These are phyloP conservation scores for Stemphylium lycopersici DNA, from an alignment of 2,329 filamentous ascomycete genomes.

Conservation along the genomic window DNA sequence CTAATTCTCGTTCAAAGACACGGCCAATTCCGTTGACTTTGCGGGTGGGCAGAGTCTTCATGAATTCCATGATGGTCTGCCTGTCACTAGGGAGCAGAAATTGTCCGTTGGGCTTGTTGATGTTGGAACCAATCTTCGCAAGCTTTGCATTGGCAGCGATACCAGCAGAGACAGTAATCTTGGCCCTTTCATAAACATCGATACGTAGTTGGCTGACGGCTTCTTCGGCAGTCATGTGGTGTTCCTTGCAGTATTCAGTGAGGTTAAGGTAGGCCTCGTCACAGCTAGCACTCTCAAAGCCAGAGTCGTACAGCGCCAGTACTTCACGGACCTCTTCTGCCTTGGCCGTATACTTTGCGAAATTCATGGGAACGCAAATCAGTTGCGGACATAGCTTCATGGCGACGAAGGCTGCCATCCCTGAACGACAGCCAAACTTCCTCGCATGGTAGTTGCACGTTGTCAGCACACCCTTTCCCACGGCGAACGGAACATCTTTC, in stretches of 20 bases:
- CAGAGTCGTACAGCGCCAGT: constrained; percentile 82
- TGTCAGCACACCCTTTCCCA: constrained; percentile 74
- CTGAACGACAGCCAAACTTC: constrained; percentile 87
- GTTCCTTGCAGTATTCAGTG: constrained; percentile 76
- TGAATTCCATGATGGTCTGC: constrained; percentile 79
- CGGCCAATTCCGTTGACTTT: constrained; percentile 96
- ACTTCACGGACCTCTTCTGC: constrained; percentile 85
- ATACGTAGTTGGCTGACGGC: constrained; percentile 77
- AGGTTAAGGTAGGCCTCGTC: constrained; percentile 98
- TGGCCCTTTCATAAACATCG: constrained; percentile 75
- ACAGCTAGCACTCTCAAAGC: constrained; percentile 92
- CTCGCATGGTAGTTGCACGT: constrained; percentile 89
- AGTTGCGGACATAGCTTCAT: constrained; percentile 91
- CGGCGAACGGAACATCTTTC: constrained; percentile 85
- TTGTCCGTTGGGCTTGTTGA: constrained; percentile 96
- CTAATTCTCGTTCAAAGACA: constrained; percentile 88
- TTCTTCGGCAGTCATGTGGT: constrained; percentile 71
- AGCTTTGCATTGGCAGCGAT: constrained; percentile 93
- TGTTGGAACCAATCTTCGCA: constrained; percentile 93
- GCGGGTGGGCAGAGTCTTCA: constrained; percentile 79
- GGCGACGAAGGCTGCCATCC: constrained; percentile 95
- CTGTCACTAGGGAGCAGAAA: constrained; percentile 77
- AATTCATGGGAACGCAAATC: constrained; percentile 82
- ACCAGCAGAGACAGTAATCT: constrained; percentile 89
- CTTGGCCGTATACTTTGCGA: constrained; percentile 89